A percentile compares a stretch with the other conserved stretches of the same genome.
These are phyloP conservation scores for Leptographium radiaticola DNA, from an alignment of 2,329 filamentous ascomycete species.

Conservation along the genomic window DNA sequence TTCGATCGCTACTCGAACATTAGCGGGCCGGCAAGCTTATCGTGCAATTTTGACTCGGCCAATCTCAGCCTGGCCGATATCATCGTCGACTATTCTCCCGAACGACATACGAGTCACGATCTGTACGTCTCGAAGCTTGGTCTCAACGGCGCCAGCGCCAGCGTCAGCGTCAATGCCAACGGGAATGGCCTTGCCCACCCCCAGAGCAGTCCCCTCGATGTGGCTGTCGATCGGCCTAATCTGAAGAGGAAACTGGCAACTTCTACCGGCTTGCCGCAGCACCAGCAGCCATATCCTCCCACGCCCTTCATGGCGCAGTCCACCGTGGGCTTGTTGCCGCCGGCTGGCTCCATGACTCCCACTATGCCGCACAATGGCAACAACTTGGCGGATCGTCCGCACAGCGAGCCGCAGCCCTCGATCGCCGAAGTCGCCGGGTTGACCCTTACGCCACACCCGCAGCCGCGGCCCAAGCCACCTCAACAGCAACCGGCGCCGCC, in stretches of 20 bases:
- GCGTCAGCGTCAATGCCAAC: neutral
- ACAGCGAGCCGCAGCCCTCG: neutral
- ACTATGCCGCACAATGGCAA: neutral
- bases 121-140: constrained; percentile 25
- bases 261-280: neutral
- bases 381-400: neutral
- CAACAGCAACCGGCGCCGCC: constrained; percentile 1
- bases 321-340: neutral
- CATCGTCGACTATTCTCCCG: constrained; percentile 43
- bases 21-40: constrained; percentile 42
- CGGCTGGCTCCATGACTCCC: neutral
- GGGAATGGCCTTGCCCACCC: neutral
- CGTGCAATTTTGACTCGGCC: constrained; percentile 55
- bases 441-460: constrained; percentile 1
- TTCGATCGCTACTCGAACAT: constrained; percentile 64
- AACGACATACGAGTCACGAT: constrained; percentile 38
- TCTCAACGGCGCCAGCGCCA: neutral
- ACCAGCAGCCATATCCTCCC: neutral
- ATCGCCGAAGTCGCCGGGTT: neutral
- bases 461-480: constrained; percentile 10
- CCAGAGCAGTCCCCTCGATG: neutral
- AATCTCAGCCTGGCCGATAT: constrained; percentile 61
- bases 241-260: neutral
- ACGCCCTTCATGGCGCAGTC: neutral
- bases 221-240: neutral